Base-by-base conservation (phyloP, 2,329 filamentous ascomycete genomes). In the Colletotrichum higginsianum region DNA sequence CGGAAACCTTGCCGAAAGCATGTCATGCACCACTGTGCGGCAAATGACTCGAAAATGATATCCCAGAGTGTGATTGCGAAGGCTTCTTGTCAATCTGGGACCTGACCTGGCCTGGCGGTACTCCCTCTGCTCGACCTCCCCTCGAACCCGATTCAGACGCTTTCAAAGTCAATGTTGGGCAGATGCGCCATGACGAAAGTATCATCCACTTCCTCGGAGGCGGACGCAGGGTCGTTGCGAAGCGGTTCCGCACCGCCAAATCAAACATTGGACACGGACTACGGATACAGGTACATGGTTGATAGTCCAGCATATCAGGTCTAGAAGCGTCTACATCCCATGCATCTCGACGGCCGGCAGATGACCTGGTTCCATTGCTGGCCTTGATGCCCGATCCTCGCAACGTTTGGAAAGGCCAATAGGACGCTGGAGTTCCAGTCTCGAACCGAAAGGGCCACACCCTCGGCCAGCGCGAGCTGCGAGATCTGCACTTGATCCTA, bases 401-500 rank as follows among this genome's bases (percentile, higher is more conserved):
- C 40, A 9, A 62, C 7, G 11, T 44, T 11, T 9, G 16, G 21
- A 21, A 38, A 61, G 23, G 46, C 46, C 58, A 67, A 68, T 71
- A 50, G 50, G 64, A 57, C 64, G 35, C 15, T 44, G 12, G 50
- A 11, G 26, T 49, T 52, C 15, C 21, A 67, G 58, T 58, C 21
- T 62, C 26, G 30, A 63, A 46, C 38, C 38, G 47, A 63, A 71
- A 44, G 40, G 68, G 52, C 40, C 30, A 68, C 57, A 60, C 64
- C 69, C 65, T 67, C 57, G 46, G n/a, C n/a, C 60, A 42, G 35
- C 13, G 42, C 60, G 50, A 64, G 30, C n/a, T 60, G 62, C 23
- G 60, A 42, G 68, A 68, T 71, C 68, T 49, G 68, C 65, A 38
- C 40, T 63, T 53, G 55, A 60, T 40, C 68, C 68, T 21, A 68